A percentile compares a stretch with the other conserved stretches of the same genome.
These are phyloP conservation scores for Dovyalis caffra DNA, from an alignment of 345 rosid genomes.

Conservation along the genomic window DNA sequence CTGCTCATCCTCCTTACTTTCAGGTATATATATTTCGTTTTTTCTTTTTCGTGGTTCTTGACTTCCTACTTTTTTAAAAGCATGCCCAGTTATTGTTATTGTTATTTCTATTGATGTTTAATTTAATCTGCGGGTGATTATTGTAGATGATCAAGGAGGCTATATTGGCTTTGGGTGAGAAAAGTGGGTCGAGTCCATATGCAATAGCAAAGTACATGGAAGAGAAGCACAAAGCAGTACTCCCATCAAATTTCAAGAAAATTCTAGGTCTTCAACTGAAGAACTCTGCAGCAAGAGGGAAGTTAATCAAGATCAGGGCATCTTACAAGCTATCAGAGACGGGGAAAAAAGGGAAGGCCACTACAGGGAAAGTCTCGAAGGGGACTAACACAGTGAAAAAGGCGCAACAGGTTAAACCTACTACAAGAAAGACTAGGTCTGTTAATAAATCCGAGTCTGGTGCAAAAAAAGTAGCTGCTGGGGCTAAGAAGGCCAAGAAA, in stretches of 20 bases:
- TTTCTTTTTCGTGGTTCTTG: background rate
- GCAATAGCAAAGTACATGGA: slow-evolving; percentile 82
- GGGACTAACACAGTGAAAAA: slow-evolving; percentile 12
- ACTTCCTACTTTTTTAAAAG: background rate
- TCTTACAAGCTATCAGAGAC: slow-evolving; percentile 66
- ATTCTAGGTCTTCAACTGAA: slow-evolving; percentile 62
- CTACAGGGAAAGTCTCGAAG: background rate
- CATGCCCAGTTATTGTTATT: background rate
- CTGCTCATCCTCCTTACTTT: slow-evolving; percentile 77
- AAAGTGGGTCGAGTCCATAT: slow-evolving; percentile 78
- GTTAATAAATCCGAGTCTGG: slow-evolving; percentile 28
- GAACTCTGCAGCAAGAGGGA: slow-evolving; percentile 62
- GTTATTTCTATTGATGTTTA: background rate
- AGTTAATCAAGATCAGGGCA: slow-evolving; percentile 74
- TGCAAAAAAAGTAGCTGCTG: slow-evolving; percentile 29
- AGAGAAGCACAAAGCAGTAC: slow-evolving; percentile 62
- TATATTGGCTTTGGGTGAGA: slow-evolving; percentile 54
- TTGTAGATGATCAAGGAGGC: slow-evolving; percentile 82
- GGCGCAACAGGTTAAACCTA: slow-evolving; percentile 10
- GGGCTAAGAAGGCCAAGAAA: slow-evolving; percentile 36
- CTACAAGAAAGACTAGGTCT: slow-evolving; percentile 32
- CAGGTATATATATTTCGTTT: slow-evolving; percentile 38
- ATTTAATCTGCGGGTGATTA: background rate
- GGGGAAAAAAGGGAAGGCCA: slow-evolving; percentile 17
- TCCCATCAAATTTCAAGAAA: slow-evolving; percentile 69